phyloP scores from a whole-genome alignment of 176 grass and related monocot species.

The Musa itinerans region DNA sequence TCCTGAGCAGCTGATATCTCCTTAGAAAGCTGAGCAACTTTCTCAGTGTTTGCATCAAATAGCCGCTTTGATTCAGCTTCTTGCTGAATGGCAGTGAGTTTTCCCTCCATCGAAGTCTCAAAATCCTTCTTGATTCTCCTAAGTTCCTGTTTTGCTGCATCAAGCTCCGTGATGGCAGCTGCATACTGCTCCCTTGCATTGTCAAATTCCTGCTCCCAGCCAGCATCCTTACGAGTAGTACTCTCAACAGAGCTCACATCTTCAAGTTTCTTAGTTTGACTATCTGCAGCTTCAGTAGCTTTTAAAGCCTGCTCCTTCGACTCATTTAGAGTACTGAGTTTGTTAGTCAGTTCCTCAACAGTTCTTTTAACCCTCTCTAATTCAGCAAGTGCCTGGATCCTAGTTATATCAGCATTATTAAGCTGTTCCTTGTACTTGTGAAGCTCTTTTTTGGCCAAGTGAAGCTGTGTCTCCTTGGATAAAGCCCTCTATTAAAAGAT shows the following conservation, averaged over 20 bases:
- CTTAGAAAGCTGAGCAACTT: conserved; percentile 46
- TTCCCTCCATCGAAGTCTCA: conserved; percentile 68
- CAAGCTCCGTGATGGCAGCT: conserved; percentile 62
- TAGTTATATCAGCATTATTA: conserved; percentile 58
- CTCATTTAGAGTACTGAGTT: conserved; percentile 62
- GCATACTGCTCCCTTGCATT: conserved; percentile 55
- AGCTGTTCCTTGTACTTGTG: conserved; percentile 90
- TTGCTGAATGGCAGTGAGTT: conserved; percentile 52
- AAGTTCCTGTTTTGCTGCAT: conserved; percentile 75
- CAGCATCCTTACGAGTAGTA: conserved; percentile 38
- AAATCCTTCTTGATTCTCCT: conserved; percentile 92
- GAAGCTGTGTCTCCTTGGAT: conserved; percentile 72
- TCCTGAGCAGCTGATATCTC: conserved; percentile 60
- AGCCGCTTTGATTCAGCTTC: conserved; percentile 62
- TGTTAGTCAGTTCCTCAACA: conserved; percentile 59
- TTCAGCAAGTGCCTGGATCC: conserved; percentile 58
- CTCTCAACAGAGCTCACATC: conserved; percentile 30
- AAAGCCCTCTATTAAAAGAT: conserved; percentile 35
- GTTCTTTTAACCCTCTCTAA: conserved; percentile 72
- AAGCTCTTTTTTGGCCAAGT: conserved; percentile 73
- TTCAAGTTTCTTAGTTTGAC: conserved; percentile 58
- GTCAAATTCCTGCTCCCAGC: conserved; percentile 62
- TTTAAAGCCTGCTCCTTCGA: conserved; percentile 66
- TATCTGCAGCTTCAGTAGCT: conserved; percentile 65
- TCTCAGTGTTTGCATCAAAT: conserved; percentile 58